Base-by-base conservation (phyloP, 495 filamentous ascomycete species). In the Penicillium paxilli region DNA sequence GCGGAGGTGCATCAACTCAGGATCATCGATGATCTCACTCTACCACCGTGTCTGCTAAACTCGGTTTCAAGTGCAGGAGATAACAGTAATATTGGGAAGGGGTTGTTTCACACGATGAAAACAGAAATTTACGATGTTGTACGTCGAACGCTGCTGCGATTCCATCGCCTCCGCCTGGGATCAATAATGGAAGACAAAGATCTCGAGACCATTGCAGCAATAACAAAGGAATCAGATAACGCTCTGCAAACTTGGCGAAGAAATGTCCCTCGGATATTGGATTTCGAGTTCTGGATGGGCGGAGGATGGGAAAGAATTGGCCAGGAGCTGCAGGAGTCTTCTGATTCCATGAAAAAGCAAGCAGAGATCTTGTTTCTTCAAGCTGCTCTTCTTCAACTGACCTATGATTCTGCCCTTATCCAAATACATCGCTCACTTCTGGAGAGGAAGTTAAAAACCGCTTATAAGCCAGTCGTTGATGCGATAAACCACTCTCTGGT, bases 381-480 rank as follows among this genome's bases (percentile, higher is more conserved):
- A 33, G 60, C 60, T n/a, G 57, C 57, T 16, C 50, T 30, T 16
- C 49, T 63, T 24, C 60, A 60, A 44, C 10, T 63, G 11, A 49
- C 51, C 38, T 63, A 60, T 25, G 60, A 63, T 38, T 49, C 52
- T 16, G 57, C 57, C 10, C 16, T 63, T 6, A 63, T 63, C 14
- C 57, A 56, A 44, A 51, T 51, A n/a, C 49, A 50, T 28, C 45
- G 57, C 11, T 53, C 57, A 16, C 35, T 63, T 19, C 49, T 63
- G 5, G 58, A 60, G 22, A 42, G 55, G 14, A 46, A 51, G 9
- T 21, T 52, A 7, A 26, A 22, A 8, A 30, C 23, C 21, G 28
- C 42, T 9, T 60, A 49, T 8, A 24, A 41, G 14, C 40, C 24
- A 12, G 49, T 60, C 22, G 54, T 54, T 7, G 52, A 59, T 37